phyloP scores from a whole-genome alignment of 176 grass and related monocot genomes.

The Otatea glauca region DNA sequence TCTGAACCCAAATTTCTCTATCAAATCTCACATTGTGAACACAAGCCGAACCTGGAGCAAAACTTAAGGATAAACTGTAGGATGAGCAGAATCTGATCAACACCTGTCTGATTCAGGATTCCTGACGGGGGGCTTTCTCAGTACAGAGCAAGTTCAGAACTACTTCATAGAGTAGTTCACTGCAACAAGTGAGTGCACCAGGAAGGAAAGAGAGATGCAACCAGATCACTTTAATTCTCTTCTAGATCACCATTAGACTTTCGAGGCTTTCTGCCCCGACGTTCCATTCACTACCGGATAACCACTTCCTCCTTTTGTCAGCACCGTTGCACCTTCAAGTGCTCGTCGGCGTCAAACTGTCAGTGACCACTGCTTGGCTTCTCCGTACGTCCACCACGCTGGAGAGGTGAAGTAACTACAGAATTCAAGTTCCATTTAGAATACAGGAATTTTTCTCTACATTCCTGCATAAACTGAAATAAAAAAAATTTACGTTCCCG shows the following conservation, averaged over 20 bases:
- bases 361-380: not conserved
- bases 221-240: slow-evolving; percentile 33
- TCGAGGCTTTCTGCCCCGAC: not conserved
- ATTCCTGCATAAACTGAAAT: too few relatives aligned
- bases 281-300: not conserved
- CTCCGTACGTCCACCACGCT: not conserved
- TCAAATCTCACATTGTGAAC: not conserved
- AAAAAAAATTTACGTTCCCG: too few relatives aligned
- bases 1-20: not conserved
- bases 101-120: not conserved
- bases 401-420: too few relatives aligned
- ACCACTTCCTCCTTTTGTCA: not conserved
- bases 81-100: not conserved
- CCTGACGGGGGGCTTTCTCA: too few relatives aligned
- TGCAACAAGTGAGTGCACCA: not conserved
- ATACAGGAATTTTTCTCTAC: too few relatives aligned
- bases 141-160: not conserved
- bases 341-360: not conserved
- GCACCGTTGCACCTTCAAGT: not conserved
- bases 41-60: not conserved
- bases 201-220: slow-evolving; percentile 30
- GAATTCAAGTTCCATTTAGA: too few relatives aligned
- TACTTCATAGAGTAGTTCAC: not conserved
- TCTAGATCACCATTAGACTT: slow-evolving; percentile 5
- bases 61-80: not conserved